Base-by-base conservation (phyloP, 257 asterid genomes). In the Salvia rosmarinus region DNA sequence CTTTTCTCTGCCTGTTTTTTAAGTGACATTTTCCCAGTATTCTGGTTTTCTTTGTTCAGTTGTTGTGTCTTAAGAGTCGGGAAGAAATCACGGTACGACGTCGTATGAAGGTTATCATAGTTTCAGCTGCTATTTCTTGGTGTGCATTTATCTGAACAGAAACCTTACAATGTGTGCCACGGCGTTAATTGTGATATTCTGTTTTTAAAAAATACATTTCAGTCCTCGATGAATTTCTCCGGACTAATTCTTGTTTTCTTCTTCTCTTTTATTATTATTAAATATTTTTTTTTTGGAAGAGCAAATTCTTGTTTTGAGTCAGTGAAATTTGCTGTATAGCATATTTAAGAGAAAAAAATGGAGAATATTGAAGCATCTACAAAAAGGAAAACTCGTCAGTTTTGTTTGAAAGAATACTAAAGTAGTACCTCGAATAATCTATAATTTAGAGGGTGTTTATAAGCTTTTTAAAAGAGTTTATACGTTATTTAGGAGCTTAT, bases 91-190 rank as follows among this genome's bases (percentile, higher is more conserved):
- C 46, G 4, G 11, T 59, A 59, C 34, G 42, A 17, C 16, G 35
- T 51, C 19, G 42, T n/a, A 12, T 4, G 9, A 39, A 17, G 58
- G 30, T 32, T 39, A 58, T 34, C 74, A 34, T 58, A 40, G 63
- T 47, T 60, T 20, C 68, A 74, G 63, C 73, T 65, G 70, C 47
- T 44, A 28, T 57, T 67, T n/a, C 46, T 12, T 40, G 35, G 16
- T 58, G 70, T 64, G 59, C 71, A 71, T 57, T 72, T 50, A 37
- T 32, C 19, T 62, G 81, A 17, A 59, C 74, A 51, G 43, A 67
- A 21, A 50, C 20, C 62, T 54, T 77, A 68, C 65, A 65, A 59
- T 35, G 67, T 35, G 19, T 60, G 43, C 67, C 35, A 35, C 30
- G 6, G 9, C 13, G 19, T 4, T 60, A 34, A n/a, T 59, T 59